These are phyloP conservation scores for Quercus suber DNA, from an alignment of 306 rosid species.

Conservation along the genomic window DNA sequence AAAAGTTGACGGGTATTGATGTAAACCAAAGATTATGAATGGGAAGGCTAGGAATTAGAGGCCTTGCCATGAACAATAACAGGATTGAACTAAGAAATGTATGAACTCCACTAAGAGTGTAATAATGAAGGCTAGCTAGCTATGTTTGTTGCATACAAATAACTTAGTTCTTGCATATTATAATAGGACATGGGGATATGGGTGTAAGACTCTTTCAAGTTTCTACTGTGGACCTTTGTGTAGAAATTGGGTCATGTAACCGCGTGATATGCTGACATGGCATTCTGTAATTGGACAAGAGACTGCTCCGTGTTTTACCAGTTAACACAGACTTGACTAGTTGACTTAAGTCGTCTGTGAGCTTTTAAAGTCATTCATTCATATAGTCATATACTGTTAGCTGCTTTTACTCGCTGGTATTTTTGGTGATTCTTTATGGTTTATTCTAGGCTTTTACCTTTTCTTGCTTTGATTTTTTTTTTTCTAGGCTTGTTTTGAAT, in stretches of 20 bases:
- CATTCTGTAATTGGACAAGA: background rate
- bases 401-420: background rate
- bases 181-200: too few relatives aligned
- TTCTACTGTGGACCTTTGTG: background rate
- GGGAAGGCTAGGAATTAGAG: constrained; percentile 4
- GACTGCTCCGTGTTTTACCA: constrained; percentile 1
- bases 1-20: constrained; percentile 8
- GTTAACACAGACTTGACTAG: constrained; percentile 17
- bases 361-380: background rate
- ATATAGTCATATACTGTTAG: background rate
- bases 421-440: background rate
- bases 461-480: background rate
- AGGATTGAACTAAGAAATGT: background rate
- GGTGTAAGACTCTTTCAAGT: too few relatives aligned
- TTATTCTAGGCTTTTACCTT: background rate
- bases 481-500: background rate
- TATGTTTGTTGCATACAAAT: background rate
- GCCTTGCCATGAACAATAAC: constrained; percentile 35
- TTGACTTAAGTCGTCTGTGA: constrained; percentile 26
- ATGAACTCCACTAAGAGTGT: background rate
- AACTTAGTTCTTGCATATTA: background rate
- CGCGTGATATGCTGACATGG: background rate
- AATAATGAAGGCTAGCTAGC: background rate
- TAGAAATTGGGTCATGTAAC: background rate
- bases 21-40: constrained; percentile 16